Base-by-base conservation (phyloP, 352 stramenopile species). In the Phytophthora tentaculata region DNA sequence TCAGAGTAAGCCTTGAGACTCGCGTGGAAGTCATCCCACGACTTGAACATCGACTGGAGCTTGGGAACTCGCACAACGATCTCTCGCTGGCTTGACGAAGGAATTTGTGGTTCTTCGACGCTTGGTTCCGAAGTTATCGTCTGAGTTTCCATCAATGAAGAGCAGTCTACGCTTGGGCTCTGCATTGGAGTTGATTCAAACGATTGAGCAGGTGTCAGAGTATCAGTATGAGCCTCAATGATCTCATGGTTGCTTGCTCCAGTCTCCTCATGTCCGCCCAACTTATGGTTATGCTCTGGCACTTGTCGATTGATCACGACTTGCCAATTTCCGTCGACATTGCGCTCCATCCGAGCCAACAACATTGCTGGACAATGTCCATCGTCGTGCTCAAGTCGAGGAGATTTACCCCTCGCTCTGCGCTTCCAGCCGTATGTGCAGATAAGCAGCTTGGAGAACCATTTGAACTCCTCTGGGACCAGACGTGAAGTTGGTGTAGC, bases 401-500 rank as follows among this genome's bases (percentile, higher is more conserved):
- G 51, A 9, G 29, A 23, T 43, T 89, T 88, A 49, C 73, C 81
- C 5, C 83, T 74, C 10, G 72, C 79, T 72, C 86, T 84, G 23
- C 85, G 82, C 53, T 90, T 90, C 85, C 85, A 92, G 0, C 85
- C 85, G 51, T 89, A 82, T 7, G 80, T 88, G 56, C 85, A 94
- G 47, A 91, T 92, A 19, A 92, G 56, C 64, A 94, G 61, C 67
- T 94, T 94, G 1, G 83, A 92, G 44, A 86, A 91, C 85, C 85
- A 94, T 32, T 88, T 89, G 47, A 78, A 75, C 13, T 73, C 45
- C 20, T 87, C 64, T 0, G 85, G 85, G 12, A 92, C 80, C 51
- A 91, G 20, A 17, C 81, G 75, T 2, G 59, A 67, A 0, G 47
- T 61, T 3, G 74, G 59, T 0, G 79, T 74, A 4, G 65, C 45